Conservation (phyloP, 331 rosid species). For the Quercus lobata region DNA sequence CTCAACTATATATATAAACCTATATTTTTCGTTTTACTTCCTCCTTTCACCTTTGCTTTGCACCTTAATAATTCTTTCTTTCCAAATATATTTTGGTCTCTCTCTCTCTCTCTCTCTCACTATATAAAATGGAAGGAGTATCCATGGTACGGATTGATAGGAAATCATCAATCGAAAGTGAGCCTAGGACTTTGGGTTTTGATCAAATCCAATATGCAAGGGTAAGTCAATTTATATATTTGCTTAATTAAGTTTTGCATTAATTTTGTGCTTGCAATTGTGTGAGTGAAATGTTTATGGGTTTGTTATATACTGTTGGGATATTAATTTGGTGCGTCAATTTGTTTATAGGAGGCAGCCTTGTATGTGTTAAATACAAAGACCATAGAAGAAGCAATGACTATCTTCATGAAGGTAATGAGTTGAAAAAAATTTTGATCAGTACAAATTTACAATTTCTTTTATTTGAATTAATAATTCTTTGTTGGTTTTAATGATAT, state of each 20-base stretch:
- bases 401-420: conserved; percentile 40
- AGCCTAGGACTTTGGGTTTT: conserved; percentile 40
- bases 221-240: neutral
- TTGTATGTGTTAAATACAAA: conserved; percentile 27
- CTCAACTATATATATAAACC: neutral
- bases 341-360: conserved; percentile 33
- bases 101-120: neutral
- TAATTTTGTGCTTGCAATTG: neutral
- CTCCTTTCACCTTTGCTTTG: no score
- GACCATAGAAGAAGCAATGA: conserved; percentile 37
- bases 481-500: neutral
- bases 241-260: neutral
- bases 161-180: conserved; percentile 47
- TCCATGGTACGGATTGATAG: conserved; percentile 26
- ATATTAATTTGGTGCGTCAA: neutral
- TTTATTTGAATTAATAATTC: neutral
- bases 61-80: no score
- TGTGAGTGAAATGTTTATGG: neutral
- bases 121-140: conserved; percentile 19
- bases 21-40: neutral
- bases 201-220: conserved; percentile 40
- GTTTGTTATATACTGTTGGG: neutral
- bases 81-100: no score
- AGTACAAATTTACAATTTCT: neutral
- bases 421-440: neutral